Conservation (phyloP, 805 yeast species). For the Barnettozyma botsteinii region DNA sequence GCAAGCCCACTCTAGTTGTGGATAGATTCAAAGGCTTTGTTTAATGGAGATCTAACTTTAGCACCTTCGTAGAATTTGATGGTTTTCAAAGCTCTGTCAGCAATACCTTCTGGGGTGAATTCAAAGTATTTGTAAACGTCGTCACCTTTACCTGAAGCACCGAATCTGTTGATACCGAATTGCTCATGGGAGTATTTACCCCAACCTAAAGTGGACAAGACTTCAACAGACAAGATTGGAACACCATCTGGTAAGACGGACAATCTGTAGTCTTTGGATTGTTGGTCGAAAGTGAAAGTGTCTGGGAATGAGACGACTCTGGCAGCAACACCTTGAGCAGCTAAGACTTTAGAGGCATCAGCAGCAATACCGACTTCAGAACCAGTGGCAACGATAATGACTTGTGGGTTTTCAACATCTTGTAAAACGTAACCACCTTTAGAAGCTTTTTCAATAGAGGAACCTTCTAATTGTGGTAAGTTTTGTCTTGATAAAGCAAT, state of each 20-base stretch:
- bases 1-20: too few relatives aligned
- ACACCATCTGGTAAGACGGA: constrained; percentile 91
- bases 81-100: constrained; percentile 76
- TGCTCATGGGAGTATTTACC: constrained; percentile 92
- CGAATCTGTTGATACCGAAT: constrained; percentile 92
- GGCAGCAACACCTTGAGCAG: constrained; percentile 60
- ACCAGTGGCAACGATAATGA: constrained; percentile 85
- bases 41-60: constrained; percentile 67
- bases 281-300: constrained; percentile 82
- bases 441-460: constrained; percentile 82
- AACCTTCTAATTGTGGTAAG: constrained; percentile 90
- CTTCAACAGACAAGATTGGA: constrained; percentile 93
- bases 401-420: constrained; percentile 54
- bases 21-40: constrained; percentile 61
- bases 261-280: constrained; percentile 72
- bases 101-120: constrained; percentile 91
- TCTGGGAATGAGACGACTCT: constrained; percentile 91
- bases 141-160: constrained; percentile 89
- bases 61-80: constrained; percentile 78
- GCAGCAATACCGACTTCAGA: constrained; percentile 82
- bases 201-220: constrained; percentile 89
- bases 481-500: constrained; percentile 81
- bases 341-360: constrained; percentile 72
- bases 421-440: constrained; percentile 90
- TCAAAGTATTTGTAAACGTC: constrained; percentile 81